Evolutionary conservation across 108 stramenopile species (phyloP), one percentile per base, ranked within the genome.

Genomic region (Aurantiochytrium sp.): DNA sequence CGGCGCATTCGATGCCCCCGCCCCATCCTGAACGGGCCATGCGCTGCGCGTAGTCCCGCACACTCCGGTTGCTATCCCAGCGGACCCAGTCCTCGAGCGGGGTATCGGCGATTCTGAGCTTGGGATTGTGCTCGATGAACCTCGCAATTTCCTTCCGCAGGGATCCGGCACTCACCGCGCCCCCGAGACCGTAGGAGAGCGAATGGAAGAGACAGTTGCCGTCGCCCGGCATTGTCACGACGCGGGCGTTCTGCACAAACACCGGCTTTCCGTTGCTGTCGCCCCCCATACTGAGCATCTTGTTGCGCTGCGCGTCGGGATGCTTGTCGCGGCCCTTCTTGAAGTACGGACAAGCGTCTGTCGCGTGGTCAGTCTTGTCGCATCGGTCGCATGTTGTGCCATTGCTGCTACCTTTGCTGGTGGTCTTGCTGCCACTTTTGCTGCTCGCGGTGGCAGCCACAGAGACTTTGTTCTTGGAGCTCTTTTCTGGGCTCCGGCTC

Each of bases 1-100:
- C 87, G 36, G 88, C 90, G 53, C 88, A 88, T 41, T 90, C 90
- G 81, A 90, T 90, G 31, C 90, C 90, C 6, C 90, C 90, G 31
- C 90, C 90, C 90, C 90, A 90, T 4, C 90, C 88, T 22, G 41
- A 10, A 19, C 36, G 21, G 10, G 86, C 41, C 87, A 90, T 90
- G 3, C 41, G 17, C 4, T 39, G 50, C 24, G 65, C 32, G 68
- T 90, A 90, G 22, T 30, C 39, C 19, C 4, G 15, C n/a, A 88
- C 87, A 32, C 19, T 36, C 0, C 4, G 10, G 30, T n/a, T 19
- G 30, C 87, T 85, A 39, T 90, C 90, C 90, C 90, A 90, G 27
- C 32, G 34, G 50, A 90, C 55, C 90, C 90, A 90, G 27, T 90
- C 90, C n/a, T 55, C 8, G n/a, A 90, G 54, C 3, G 90, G 87